These are phyloP conservation scores for Tylopilus balloui DNA, from an alignment of 768 basidiomycete species.

Conservation along the genomic window DNA sequence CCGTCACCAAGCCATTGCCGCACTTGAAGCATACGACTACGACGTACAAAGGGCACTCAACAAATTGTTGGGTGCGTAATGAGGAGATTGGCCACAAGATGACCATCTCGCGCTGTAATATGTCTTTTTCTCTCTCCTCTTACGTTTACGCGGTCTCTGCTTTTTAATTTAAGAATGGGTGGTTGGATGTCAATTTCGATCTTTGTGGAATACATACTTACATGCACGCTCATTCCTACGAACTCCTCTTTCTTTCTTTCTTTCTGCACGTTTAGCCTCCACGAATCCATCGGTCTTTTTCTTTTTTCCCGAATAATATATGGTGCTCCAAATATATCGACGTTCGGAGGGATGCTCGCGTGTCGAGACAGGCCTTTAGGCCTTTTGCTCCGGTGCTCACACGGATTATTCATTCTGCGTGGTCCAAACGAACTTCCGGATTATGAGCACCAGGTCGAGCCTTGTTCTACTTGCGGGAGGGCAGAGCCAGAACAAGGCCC, in stretches of 20 bases:
- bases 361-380: background rate
- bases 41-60: slow-evolving; percentile 78
- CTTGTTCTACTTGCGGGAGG: background rate
- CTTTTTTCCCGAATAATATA: slow-evolving; percentile 7
- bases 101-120: slow-evolving; percentile 19
- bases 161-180: slow-evolving; percentile 15
- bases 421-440: background rate
- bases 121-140: slow-evolving; percentile 3
- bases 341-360: slow-evolving; percentile 3
- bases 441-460: background rate
- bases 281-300: slow-evolving; percentile 15
- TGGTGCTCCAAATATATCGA: slow-evolving; percentile 1
- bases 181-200: slow-evolving; percentile 13
- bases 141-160: slow-evolving; percentile 12
- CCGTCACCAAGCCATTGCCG: slow-evolving; percentile 72
- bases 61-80: slow-evolving; percentile 49
- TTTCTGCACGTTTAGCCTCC: background rate
- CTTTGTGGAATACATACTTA: slow-evolving; percentile 27
- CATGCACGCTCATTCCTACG: slow-evolving; percentile 30
- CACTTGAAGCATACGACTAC: slow-evolving; percentile 81
- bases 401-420: background rate
- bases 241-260: background rate
- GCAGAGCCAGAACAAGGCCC: too few species aligned
- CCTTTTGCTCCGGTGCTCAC: background rate
- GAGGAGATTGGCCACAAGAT: slow-evolving; percentile 14